These are phyloP conservation scores for Pyricularia pennisetigena DNA, from an alignment of 2,329 filamentous ascomycete genomes.

Conservation along the genomic window DNA sequence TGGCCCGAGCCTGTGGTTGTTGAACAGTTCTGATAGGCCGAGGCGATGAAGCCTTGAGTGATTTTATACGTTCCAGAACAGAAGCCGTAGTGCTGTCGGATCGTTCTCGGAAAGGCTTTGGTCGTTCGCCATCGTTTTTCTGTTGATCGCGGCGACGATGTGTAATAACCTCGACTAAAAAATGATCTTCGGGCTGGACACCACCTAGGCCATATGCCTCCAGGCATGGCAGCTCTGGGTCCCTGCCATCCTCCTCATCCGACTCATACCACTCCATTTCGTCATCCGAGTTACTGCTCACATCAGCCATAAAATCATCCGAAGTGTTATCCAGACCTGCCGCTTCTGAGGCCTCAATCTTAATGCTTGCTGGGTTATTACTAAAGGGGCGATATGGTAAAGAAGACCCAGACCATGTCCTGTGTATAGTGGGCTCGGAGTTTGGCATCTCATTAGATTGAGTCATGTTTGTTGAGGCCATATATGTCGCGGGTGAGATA, in stretches of 20 bases:
- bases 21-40: background rate
- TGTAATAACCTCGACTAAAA: constrained; percentile 45
- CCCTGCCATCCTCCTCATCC: background rate
- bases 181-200: constrained; percentile 54
- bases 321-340: constrained; percentile 21
- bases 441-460: constrained; percentile 2
- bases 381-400: constrained; percentile 40
- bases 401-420: constrained; percentile 41
- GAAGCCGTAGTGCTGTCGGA: constrained; percentile 24
- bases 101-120: constrained; percentile 5
- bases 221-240: constrained; percentile 16
- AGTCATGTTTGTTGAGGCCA: constrained; percentile 34
- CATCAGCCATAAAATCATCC: constrained; percentile 12
- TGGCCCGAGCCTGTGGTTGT: background rate
- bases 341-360: background rate
- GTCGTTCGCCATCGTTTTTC: constrained; percentile 3
- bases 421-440: constrained; percentile 17
- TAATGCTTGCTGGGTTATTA: constrained; percentile 17
- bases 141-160: constrained; percentile 24
- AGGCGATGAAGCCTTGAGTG: background rate
- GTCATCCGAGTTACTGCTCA: constrained; percentile 20
- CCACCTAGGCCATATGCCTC: constrained; percentile 51
- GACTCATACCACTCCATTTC: constrained; percentile 32
- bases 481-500: constrained; percentile 34
- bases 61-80: constrained; percentile 27